phyloP scores from a whole-genome alignment of 164 flowering plant genomes.

The Piper longum region DNA sequence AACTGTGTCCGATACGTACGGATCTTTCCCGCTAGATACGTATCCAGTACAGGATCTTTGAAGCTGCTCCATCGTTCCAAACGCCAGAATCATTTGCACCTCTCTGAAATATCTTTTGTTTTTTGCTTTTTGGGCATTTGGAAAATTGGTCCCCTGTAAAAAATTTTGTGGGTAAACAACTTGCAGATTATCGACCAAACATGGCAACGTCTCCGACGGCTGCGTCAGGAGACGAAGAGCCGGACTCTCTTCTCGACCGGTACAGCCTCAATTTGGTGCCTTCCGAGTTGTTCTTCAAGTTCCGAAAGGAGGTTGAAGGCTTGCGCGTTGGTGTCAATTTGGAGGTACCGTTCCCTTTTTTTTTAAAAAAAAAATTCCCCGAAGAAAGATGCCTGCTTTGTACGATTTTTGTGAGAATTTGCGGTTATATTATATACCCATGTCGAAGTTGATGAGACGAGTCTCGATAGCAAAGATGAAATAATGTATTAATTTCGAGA shows the following conservation, averaged over 20 bases:
- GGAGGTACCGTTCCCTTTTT: slow-evolving; percentile 29
- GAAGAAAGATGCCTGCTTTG: background rate
- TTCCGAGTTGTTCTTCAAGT: slow-evolving; percentile 69
- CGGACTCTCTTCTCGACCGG: slow-evolving; percentile 56
- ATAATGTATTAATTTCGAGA: background rate
- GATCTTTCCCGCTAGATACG: no score
- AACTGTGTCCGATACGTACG: no score
- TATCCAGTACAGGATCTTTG: no score
- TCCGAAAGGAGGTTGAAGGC: slow-evolving; percentile 57
- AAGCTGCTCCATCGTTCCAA: no score
- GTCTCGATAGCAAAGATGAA: background rate
- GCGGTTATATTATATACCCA: background rate
- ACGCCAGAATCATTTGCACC: no score
- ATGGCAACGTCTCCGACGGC: slow-evolving; percentile 2
- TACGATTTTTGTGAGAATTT: no score
- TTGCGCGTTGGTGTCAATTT: slow-evolving; percentile 61
- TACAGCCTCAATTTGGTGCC: slow-evolving; percentile 59
- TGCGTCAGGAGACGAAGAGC: slow-evolving; percentile 24
- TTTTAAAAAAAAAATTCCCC: no score
- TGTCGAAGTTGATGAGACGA: background rate
- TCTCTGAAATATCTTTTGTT: no score
- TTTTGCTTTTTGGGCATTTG: no score
- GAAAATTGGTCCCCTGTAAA: no score
- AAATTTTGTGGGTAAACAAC: background rate
- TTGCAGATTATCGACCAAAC: background rate